Base-by-base conservation (phyloP, 805 yeast genomes). In the Pichia deserticola region DNA sequence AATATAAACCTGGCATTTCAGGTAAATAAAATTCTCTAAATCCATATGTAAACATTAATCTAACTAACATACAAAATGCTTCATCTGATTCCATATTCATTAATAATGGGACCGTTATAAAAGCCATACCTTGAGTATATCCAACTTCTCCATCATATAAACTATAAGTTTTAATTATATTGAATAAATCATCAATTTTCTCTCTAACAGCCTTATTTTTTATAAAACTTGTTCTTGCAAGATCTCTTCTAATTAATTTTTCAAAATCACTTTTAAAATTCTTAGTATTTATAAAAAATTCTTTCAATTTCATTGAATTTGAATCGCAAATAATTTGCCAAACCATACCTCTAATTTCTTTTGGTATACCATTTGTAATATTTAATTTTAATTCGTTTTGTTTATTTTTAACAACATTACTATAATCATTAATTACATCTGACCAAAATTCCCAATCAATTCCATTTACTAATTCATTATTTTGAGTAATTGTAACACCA, bases 51-150 rank as follows among this genome's bases (percentile, higher is more conserved):
- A 84, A 82, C 97, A 93, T 90, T 53, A 93, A 72, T 43, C 81
- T 81, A 13, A 84, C 87, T 42, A 92, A 71, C 57, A 90, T 65
- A 52, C 93, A 81, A 67, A 92, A 92, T 5, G 96, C 82, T 63
- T 92, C 97, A 42, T 84, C 74, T 56, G 90, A 96, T 37, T 71
- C 75, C 82, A 89, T 78, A 57, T 87, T 87, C 71, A 90, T 73
- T 42, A 89, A 70, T 44, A 93, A 67, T 3, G 99, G 97, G 6
- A 89, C 89, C 0, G 87, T 79, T 41, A 93, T 79, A 61, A 93
- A 93, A 1, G 95, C 95, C 97, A 93, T 89, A 7, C 99, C 98
- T 67, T 93, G 99, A 2, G 97, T 93, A 61, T 93, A 93, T 0
- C 99, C 99, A 45, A 93, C 97, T 46, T 90, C 97, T 1, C 86